Evolutionary conservation across 352 stramenopile species (phyloP), one percentile per base, ranked within the genome.

Genomic region (Globisporangium polare): DNA sequence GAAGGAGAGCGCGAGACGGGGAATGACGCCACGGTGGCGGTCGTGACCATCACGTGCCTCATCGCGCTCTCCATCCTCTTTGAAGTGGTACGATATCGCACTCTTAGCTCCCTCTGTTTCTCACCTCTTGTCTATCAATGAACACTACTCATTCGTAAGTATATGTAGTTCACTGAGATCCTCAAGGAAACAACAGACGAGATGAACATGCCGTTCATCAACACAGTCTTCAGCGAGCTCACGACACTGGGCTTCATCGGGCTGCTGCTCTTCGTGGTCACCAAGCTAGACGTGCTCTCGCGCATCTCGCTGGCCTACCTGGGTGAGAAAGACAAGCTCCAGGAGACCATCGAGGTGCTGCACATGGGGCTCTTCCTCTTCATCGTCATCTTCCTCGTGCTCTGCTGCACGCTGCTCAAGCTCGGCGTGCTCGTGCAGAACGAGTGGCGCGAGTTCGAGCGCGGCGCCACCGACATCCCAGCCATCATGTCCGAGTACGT

Each of bases 301-400:
- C 68, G 60, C 43, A 33, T 90, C 52, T 90, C 78, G 10, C 56
- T 60, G 15, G 53, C 53, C 43, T 77, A 77, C 41, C 45, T 88
- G 37, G 78, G 75, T 50, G 69, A 74, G 12, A 63, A 64, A 3
- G 63, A 69, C 3, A 72, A 90, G 64, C 66, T 92, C 13, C 78
- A 86, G 45, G 82, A 90, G 67, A 89, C 80, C 51, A 85, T 92
- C 54, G 82, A 92, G 45, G 66, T 75, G 62, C 69, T 92, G n/a
- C 82, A 92, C 54, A 89, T 92, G 80, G 80, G 73, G 4, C 68
- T 92, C n/a, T 92, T 92, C 64, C 75, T 90, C 58, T 92, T 92
- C 66, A 83, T 92, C 53, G 60, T 90, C 65, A 89, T 90, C 66
- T 92, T 92, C 65, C 71, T 92, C 33, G 70, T 88, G 33, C 71